Evolutionary conservation across 2,329 filamentous ascomycete species (phyloP).

Genomic region (Lachnellula hyalina): DNA sequence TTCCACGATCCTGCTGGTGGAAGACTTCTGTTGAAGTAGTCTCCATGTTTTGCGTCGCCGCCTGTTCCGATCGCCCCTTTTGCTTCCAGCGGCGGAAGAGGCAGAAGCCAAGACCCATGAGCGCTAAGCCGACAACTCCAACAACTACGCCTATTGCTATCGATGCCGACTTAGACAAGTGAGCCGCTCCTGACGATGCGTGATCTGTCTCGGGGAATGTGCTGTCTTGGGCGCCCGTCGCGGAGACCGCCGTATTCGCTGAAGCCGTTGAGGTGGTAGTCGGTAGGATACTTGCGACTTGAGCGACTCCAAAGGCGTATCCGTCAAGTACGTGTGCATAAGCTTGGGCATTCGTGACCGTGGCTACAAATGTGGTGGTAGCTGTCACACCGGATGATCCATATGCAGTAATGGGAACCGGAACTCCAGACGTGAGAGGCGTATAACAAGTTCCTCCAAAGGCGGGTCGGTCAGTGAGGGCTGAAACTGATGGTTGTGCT

Average conservation of each 20-base stretch:
- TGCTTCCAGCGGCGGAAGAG: constrained; percentile 7
- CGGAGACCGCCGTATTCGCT: constrained; percentile 6
- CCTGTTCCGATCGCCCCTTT: constrained; percentile 11
- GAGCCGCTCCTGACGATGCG: background rate
- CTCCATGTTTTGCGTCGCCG: background rate
- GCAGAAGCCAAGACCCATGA: constrained; percentile 2
- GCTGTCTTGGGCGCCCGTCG: constrained; percentile 5
- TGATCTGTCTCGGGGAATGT: background rate
- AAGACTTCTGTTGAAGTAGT: background rate
- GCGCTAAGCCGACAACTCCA: constrained; percentile 1
- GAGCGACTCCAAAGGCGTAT: constrained; percentile 14
- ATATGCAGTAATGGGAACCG: constrained; percentile 16
- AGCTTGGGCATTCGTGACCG: constrained; percentile 16
- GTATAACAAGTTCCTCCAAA: constrained; percentile 25
- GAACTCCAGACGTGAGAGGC: constrained; percentile 1
- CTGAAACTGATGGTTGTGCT: constrained; percentile 8
- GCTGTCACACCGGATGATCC: constrained; percentile 14
- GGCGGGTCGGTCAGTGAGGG: constrained; percentile 16
- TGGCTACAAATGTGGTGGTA: constrained; percentile 17
- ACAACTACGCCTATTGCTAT: constrained; percentile 7
- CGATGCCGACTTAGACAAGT: constrained; percentile 2
- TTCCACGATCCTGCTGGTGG: background rate
- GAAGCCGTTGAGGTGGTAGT: background rate
- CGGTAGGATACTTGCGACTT: constrained; percentile 8
- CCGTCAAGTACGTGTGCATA: constrained; percentile 23